Base-by-base conservation (phyloP, 1,284 basidiomycete species). In the Ceratobasidium sp. region DNA sequence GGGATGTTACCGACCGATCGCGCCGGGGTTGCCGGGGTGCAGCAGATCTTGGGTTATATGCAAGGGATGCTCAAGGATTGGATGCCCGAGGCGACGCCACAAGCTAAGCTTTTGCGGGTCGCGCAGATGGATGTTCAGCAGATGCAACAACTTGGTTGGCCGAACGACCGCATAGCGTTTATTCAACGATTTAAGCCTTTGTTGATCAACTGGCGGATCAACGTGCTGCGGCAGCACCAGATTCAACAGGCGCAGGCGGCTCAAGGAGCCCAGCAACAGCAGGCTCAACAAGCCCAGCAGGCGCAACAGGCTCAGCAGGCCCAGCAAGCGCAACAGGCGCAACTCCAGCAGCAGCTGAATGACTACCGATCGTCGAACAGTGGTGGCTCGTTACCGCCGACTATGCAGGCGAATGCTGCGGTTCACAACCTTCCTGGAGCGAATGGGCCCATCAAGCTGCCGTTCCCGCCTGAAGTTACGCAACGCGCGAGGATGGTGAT, bases 81-180 rank as follows among this genome's bases (percentile, higher is more conserved):
- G 67, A 57, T 71, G 67, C 67, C 67, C 15, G 67, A 71, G 24
- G 15, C 48, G n/a, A 54, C 67, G 27, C 54, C 67, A 5, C 54
- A 71, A 24, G 56, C 54, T 44, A 71, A 71, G 54, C 56, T 71
- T 27, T 45, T 71, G 41, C 67, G 67, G 14, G 54, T 56, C 33
- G n/a, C 67, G 8, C 53, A 60, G 29, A 71, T 71, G 67, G 67
- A 71, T 33, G 6, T 71, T 11, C 5, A 41, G 17, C 44, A 57
- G 67, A 71, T 71, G 67, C 67, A 60, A 29, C 67, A 56, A 15
- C 44, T 48, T 27, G 56, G 67, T n/a, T 71, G 67, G 67, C 54
- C 67, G 45, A 31, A 45, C 9, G 56, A 71, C 14, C 67, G 56
- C 1, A 71, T 71, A 22, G 15, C n/a, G n/a, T 17, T 50, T 17